phyloP scores from a whole-genome alignment of 345 rosid species.

The Tarenaya hassleriana region DNA sequence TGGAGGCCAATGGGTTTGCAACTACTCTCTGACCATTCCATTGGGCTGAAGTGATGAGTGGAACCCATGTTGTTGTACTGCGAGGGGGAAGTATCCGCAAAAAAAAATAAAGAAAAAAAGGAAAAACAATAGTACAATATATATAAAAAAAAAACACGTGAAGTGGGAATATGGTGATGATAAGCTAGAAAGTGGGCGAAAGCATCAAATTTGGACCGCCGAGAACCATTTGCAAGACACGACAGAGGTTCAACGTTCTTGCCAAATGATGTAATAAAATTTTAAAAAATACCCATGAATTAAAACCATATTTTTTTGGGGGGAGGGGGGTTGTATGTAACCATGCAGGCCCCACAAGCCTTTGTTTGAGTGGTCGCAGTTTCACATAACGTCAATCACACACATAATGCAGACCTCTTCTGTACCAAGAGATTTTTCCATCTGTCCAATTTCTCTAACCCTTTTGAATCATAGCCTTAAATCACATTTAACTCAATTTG shows the following conservation, averaged over 20 bases:
- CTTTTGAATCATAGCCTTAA: too few species aligned
- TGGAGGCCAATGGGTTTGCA: too few species aligned
- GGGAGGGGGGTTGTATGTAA: too few species aligned
- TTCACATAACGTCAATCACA: constrained; percentile 15
- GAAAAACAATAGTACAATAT: constrained; percentile 3
- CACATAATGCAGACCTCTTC: not conserved
- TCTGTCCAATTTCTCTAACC: too few species aligned
- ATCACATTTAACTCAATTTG: too few species aligned
- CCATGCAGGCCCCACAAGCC: too few species aligned
- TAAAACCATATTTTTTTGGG: not conserved
- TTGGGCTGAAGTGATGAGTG: not conserved
- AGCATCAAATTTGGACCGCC: too few species aligned
- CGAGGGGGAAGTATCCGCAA: not conserved
- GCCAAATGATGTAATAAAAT: constrained; percentile 12
- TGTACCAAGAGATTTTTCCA: constrained; percentile 3
- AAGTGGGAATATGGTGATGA: too few species aligned
- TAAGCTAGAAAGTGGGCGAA: constrained; percentile 11
- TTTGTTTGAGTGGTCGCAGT: constrained; percentile 16
- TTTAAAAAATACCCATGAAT: constrained; percentile 20
- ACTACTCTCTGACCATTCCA: not conserved
- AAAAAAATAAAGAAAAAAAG: not conserved
- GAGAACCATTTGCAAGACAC: constrained; percentile 14
- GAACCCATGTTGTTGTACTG: not conserved
- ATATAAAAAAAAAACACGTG: too few species aligned
- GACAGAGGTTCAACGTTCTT: constrained; percentile 26